A percentile compares a stretch with the other conserved stretches of the same genome.
These are phyloP conservation scores for Phylloporus arenicola DNA, from an alignment of 768 basidiomycete species.

Conservation along the genomic window DNA sequence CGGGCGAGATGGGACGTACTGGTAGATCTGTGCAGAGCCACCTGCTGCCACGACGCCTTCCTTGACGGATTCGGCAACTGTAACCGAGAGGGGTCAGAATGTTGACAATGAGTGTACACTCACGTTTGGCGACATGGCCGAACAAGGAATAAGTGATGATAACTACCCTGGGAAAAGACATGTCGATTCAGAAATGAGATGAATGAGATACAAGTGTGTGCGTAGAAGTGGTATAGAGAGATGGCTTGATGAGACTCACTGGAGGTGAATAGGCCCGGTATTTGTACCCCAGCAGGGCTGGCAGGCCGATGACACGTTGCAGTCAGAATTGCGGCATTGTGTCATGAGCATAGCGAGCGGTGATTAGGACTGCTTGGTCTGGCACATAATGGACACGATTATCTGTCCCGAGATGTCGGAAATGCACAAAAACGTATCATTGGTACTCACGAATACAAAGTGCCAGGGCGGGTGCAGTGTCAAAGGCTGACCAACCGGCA, in stretches of 20 bases:
- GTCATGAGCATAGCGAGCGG: neutral
- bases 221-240: neutral
- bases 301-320: neutral
- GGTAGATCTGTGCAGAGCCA: constrained; percentile 48
- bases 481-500: neutral
- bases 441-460: neutral
- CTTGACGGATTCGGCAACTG: constrained; percentile 58
- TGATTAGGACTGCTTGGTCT: neutral
- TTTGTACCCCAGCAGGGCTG: neutral
- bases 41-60: constrained; percentile 44
- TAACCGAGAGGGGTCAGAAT: neutral
- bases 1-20: constrained; percentile 37
- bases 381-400: neutral
- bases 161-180: constrained; percentile 52
- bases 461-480: neutral
- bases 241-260: neutral
- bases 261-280: neutral
- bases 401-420: neutral
- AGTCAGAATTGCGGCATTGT: neutral
- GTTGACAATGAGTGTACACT: constrained; percentile 25
- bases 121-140: constrained; percentile 66
- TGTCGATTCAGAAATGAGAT: constrained; percentile 10
- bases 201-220: neutral
- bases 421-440: neutral
- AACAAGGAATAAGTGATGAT: constrained; percentile 73